Evolutionary conservation across 2,329 filamentous ascomycete species (phyloP), one percentile per base, ranked within the genome.

Genomic region (Seiridium cupressi): DNA sequence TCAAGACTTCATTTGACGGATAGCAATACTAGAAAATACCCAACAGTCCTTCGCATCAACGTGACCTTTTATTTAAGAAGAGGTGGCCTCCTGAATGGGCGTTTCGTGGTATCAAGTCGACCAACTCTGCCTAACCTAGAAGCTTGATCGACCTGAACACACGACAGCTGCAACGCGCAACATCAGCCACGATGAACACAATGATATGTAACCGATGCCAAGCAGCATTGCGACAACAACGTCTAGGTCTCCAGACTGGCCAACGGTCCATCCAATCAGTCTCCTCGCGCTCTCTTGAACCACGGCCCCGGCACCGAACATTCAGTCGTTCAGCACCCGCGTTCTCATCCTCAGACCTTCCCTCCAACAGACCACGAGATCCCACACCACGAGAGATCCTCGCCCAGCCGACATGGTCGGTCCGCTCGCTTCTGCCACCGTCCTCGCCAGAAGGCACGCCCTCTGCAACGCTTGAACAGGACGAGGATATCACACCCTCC

Each of bases 381-480:
- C 49, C 35, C 49, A 34, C 46, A 42, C 26, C 58, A 54, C 54
- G 60, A 53, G 72, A 75, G n/a, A 79, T 90, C 58, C 85, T 94
- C 58, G 82, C 85, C 13, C 82, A 83, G 61, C 92, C 93, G 31
- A 89, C 85, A 54, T 97, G 93, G 93, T 97, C 93, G 51, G 88
- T 96, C 65, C 80, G 85, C 40, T 89, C 90, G 7, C 86, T 97
- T 4, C 80, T 95, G 0, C 86, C 89, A 10, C 51, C 67, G 13
- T 44, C 72, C 61, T 62, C 70, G 18, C 44, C 68, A 26, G 18
- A 26, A 26, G 18, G 18, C 18, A 26, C 18, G 18, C 18, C 18
- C 18, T 26, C 18, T 26, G 18, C 18, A 26, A 26, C 18, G 18
- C 18, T 26, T 26, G 18, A 40, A 62, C 3, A 68, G 64, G 58